Evolutionary conservation across 257 asterid genomes (phyloP), one percentile per base, ranked within the genome.

Genomic region (Ilex asprella): DNA sequence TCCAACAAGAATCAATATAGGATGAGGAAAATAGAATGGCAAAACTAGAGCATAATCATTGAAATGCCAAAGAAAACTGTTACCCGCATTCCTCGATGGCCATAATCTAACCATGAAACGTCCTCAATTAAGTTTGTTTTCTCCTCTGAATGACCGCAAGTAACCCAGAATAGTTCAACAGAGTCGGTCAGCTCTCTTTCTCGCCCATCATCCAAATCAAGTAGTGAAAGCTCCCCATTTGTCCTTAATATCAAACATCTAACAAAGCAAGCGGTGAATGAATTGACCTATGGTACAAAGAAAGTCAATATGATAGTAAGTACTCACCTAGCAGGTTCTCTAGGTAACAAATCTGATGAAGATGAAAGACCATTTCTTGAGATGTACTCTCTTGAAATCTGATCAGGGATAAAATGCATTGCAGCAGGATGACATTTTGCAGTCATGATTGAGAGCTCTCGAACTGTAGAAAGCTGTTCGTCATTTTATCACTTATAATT

Each of bases 401-500:
- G 99, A 65, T 89, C 97, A 2, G 97, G 99, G 73, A 93, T 85
- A 75, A 93, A 85, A 41, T 82, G 95, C 88, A 93, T 93, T 61
- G 96, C 88, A 51, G 93, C 94, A 63, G 99, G 99, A 76, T 93
- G 99, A 84, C 95, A 81, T 85, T 93, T 93, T 56, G 94, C 97
- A 54, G 99, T 89, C 99, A 93, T 93, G 76, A 93, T 93, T 64
- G 99, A 93, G 69, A 93, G 96, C 81, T 93, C 97, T 76, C 97
- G 96, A 82, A 93, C 97, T 87, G 99, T 93, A 87, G 96, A 89
- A 89, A 92, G 96, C 99, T 92, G 99, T 92, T 89, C 87, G 97
- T 87, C 96, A 93, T 89, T 88, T 93, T 85, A 93, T 82, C 87
- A 93, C 99, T 87, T 87, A 82, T 82, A 84, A 83, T 75, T 87